phyloP scores from a whole-genome alignment of 257 asterid genomes.

The Scutellaria baicalensis region DNA sequence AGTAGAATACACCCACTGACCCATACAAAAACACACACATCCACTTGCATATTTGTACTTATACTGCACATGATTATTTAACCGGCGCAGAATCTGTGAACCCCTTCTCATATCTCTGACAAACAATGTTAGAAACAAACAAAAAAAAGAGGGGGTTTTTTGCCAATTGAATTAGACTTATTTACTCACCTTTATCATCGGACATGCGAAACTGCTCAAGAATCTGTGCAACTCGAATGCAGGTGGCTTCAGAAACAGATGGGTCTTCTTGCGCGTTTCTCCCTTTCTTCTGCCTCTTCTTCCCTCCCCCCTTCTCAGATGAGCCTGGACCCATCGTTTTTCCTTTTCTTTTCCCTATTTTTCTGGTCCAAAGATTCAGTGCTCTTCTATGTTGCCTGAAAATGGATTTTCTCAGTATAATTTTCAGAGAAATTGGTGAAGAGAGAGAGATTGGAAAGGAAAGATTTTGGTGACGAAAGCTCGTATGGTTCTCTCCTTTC shows the following conservation, averaged over 20 bases:
- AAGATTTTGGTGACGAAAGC: neutral
- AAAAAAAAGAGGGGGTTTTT: neutral
- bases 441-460: neutral
- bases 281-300: constrained; percentile 33
- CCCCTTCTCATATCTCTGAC: neutral
- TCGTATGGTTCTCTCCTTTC: too few species aligned
- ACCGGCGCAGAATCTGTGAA: neutral
- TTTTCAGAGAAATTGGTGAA: neutral
- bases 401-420: neutral
- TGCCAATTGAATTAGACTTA: neutral
- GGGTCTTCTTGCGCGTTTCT: neutral
- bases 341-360: constrained; percentile 4
- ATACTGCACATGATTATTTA: neutral
- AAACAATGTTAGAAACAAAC: neutral
- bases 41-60: neutral
- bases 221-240: constrained; percentile 38
- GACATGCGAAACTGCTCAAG: constrained; percentile 55
- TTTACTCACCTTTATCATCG: constrained; percentile 36
- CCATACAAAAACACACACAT: neutral
- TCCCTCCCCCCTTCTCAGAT: constrained; percentile 13
- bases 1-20: too few species aligned
- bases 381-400: neutral
- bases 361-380: neutral
- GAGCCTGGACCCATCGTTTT: constrained; percentile 18
- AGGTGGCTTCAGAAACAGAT: constrained; percentile 31